Evolutionary conservation across 2,329 filamentous ascomycete species (phyloP).

Genomic region (Penicillium sp.): DNA sequence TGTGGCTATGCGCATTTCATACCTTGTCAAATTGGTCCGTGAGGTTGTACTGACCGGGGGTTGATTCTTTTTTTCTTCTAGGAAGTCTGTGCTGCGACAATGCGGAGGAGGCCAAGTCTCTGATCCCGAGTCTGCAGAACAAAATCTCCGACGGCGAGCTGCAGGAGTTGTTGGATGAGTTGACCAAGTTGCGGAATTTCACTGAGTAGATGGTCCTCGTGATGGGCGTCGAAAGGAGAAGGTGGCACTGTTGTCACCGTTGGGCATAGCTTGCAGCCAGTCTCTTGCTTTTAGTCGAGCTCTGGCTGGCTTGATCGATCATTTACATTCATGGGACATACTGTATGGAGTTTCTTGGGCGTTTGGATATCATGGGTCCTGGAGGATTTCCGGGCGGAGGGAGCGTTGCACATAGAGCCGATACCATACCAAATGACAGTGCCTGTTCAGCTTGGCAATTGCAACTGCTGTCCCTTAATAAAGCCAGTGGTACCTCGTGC

Average conservation of each 20-base stretch:
- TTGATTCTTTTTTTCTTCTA: conserved; percentile 44
- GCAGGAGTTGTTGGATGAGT: conserved; percentile 85
- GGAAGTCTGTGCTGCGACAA: conserved; percentile 91
- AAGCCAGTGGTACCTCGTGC: neutral
- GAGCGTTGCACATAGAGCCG: conserved; percentile 14
- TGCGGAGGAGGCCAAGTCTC: conserved; percentile 92
- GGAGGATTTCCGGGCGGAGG: conserved; percentile 17
- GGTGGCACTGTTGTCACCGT: neutral
- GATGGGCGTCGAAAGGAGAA: neutral
- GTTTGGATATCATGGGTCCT: conserved; percentile 13
- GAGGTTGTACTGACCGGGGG: conserved; percentile 6
- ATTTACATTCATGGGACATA: conserved; percentile 1
- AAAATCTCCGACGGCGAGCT: conserved; percentile 92
- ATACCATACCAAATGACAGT: conserved; percentile 10
- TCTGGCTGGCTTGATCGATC: conserved; percentile 6
- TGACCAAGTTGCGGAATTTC: conserved; percentile 74
- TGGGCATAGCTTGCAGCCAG: neutral
- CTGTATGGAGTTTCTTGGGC: conserved; percentile 39
- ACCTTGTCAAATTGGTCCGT: neutral
- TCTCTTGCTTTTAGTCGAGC: neutral
- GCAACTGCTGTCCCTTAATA: neutral
- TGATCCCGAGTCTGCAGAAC: conserved; percentile 85
- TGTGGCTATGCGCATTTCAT: conserved; percentile 4
- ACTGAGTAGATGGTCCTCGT: conserved; percentile 40
- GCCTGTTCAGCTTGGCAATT: conserved; percentile 1